Percentiles rank a stretch among this genome's conserved stretches.
These are phyloP conservation scores for Kazachstania bromeliacearum DNA, from an alignment of 805 yeast species.

Conservation along the genomic window DNA sequence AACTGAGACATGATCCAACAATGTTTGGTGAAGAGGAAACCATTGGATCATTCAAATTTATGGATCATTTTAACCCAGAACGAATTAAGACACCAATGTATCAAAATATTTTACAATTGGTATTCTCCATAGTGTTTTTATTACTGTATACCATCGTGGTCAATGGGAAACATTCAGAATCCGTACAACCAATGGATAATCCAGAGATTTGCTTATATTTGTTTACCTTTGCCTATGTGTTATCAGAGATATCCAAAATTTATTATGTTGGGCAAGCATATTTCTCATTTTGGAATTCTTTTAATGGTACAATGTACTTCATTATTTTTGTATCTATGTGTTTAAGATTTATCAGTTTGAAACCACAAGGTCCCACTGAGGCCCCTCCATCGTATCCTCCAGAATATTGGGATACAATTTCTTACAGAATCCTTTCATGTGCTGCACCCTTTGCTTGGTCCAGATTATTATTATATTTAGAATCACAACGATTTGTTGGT, in stretches of 20 bases:
- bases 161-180: slow-evolving; percentile 39
- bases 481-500: slow-evolving; percentile 74
- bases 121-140: slow-evolving; percentile 56
- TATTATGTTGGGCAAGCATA: slow-evolving; percentile 70
- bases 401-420: slow-evolving; percentile 40
- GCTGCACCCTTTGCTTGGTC: slow-evolving; percentile 87
- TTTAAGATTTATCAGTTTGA: slow-evolving; percentile 38
- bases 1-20: slow-evolving; percentile 57
- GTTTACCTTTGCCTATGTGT: slow-evolving; percentile 55
- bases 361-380: too few species aligned
- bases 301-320: slow-evolving; percentile 61
- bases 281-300: slow-evolving; percentile 68
- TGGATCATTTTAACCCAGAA: slow-evolving; percentile 68
- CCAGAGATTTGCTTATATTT: slow-evolving; percentile 51
- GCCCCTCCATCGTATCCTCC: slow-evolving; percentile 16
- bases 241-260: slow-evolving; percentile 61
- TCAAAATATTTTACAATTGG: slow-evolving; percentile 65
- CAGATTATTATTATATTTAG: slow-evolving; percentile 63
- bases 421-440: slow-evolving; percentile 64
- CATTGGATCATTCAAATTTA: slow-evolving; percentile 43
- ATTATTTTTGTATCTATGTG: slow-evolving; percentile 44
- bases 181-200: slow-evolving; percentile 31
- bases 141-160: slow-evolving; percentile 53
- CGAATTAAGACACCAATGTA: slow-evolving; percentile 78
- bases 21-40: slow-evolving; percentile 58